Base-by-base conservation (phyloP, 306 rosid species). In the Aeschynomene evenia region DNA sequence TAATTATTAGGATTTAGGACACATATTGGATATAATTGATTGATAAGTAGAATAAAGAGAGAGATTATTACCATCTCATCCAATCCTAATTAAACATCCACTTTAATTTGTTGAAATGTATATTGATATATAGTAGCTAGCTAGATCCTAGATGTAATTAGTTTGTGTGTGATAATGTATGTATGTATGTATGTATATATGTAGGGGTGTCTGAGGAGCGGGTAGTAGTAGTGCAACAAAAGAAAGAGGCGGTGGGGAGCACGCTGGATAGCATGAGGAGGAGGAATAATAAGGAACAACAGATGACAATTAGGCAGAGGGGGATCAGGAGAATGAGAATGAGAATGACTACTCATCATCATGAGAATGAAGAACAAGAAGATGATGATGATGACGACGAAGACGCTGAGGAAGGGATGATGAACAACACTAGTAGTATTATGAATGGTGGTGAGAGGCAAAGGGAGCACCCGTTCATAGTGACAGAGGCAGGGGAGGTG, bases 401-500 rank as follows among this genome's bases (percentile, higher is more conserved):
- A 0, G 13, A 37, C 11, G 43, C 78, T 0, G 79, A 71, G 0
- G 83, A 79, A 21, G 73, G 53, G 5, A 61, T 19, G 67, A 68
- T 22, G n/a, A n/a, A n/a, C n/a, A n/a, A n/a, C n/a, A n/a, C n/a
- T n/a, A n/a, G n/a, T n/a, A n/a, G n/a, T n/a, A n/a, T n/a, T n/a
- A n/a, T n/a, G n/a, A 19, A 14, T 11, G 43, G 43, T 1, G 51
- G 19, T 5, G 96, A 94, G 85, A 81, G 99, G 54, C 92, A 82
- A 72, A 69, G 99, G 21, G 99, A 94, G 72, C 99, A 94, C 51
- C 99, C 99, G 0, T 91, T 94, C 74, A 91, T 94, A n/a, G 99
- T 94, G 33, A 94, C 99, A 7, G 99, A 94, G 75, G 96, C 96
- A 4, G 99, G 97, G 51, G 99, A 94, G 70, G 99, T 91, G 55